Conservation (phyloP, 2,329 filamentous ascomycete species). For the Xylariaceae sp. region DNA sequence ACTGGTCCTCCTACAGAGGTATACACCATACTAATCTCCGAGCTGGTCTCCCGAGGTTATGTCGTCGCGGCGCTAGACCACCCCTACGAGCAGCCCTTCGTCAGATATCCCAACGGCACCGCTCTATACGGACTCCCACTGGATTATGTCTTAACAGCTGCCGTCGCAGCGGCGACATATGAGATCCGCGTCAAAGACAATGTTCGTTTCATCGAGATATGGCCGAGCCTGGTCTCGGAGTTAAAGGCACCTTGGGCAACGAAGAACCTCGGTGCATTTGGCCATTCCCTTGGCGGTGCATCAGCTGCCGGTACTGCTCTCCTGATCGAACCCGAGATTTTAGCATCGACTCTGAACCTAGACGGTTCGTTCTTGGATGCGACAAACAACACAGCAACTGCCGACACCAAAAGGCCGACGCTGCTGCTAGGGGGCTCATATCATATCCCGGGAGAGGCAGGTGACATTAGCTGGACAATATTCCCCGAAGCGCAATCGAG, state of each 20-base stretch:
- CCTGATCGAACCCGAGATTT: slow-evolving; percentile 1
- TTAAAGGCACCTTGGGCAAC: slow-evolving; percentile 16
- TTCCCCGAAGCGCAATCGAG: slow-evolving; percentile 21
- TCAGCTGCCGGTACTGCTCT: slow-evolving; percentile 11
- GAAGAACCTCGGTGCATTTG: slow-evolving; percentile 15
- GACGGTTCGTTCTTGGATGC: slow-evolving; percentile 18
- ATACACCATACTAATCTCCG: slow-evolving; percentile 19
- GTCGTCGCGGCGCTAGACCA: slow-evolving; percentile 26
- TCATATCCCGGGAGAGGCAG: not conserved
- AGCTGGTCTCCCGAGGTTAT: slow-evolving; percentile 23
- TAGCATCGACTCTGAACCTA: slow-evolving; percentile 18
- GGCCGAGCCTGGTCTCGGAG: slow-evolving; percentile 13
- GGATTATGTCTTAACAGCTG: not conserved
- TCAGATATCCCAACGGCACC: slow-evolving; percentile 28
- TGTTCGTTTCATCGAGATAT: slow-evolving; percentile 17
- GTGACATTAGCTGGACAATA: slow-evolving; percentile 11
- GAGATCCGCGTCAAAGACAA: slow-evolving; percentile 15
- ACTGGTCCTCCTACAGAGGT: slow-evolving; percentile 18
- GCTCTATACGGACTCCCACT: slow-evolving; percentile 15
- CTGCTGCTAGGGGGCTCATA: slow-evolving; percentile 16
- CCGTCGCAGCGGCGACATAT: slow-evolving; percentile 7
- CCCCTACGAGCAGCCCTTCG: slow-evolving; percentile 27
- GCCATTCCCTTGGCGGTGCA: slow-evolving; percentile 20
- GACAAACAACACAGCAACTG: slow-evolving; percentile 8
- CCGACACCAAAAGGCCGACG: slow-evolving; percentile 19